Conservation (phyloP, 2,329 filamentous ascomycete species). For the Trichoderma sp. region DNA sequence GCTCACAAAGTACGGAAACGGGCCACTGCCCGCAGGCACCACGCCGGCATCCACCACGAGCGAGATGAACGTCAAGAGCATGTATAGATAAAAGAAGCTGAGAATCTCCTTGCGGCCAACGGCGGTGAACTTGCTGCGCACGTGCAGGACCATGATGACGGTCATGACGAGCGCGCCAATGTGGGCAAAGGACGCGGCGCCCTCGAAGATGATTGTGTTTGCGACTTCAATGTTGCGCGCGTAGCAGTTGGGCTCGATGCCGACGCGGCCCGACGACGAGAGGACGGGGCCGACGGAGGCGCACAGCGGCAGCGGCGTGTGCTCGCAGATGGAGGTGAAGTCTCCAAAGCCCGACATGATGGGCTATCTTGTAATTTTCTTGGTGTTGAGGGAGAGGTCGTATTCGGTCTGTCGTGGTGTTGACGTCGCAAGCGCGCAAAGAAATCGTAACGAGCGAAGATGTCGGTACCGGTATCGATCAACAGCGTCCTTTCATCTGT, state of each 20-base stretch:
- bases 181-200: conserved; percentile 87
- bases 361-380: conserved; percentile 19
- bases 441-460: conserved; percentile 13
- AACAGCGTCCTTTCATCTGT: not conserved
- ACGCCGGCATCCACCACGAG: conserved; percentile 92
- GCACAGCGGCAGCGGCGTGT: conserved; percentile 85
- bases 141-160: conserved; percentile 95
- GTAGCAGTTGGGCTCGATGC: conserved; percentile 90
- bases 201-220: conserved; percentile 98
- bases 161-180: conserved; percentile 91
- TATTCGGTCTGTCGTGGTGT: not conserved
- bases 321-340: conserved; percentile 83
- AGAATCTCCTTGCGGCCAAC: conserved; percentile 78
- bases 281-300: conserved; percentile 78
- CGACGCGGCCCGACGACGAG: conserved; percentile 67
- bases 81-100: conserved; percentile 96
- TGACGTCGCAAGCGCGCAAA: conserved; percentile 3
- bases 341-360: conserved; percentile 84
- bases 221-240: conserved; percentile 93
- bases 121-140: conserved; percentile 96
- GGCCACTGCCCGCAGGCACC: conserved; percentile 75
- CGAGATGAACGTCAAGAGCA: conserved; percentile 85
- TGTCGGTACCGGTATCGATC: not conserved
- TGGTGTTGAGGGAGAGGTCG: not conserved
- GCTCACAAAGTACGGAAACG: conserved; percentile 90